Evolutionary conservation across 495 filamentous ascomycete genomes (phyloP).

Genomic region (Bathelium albidoporum): DNA sequence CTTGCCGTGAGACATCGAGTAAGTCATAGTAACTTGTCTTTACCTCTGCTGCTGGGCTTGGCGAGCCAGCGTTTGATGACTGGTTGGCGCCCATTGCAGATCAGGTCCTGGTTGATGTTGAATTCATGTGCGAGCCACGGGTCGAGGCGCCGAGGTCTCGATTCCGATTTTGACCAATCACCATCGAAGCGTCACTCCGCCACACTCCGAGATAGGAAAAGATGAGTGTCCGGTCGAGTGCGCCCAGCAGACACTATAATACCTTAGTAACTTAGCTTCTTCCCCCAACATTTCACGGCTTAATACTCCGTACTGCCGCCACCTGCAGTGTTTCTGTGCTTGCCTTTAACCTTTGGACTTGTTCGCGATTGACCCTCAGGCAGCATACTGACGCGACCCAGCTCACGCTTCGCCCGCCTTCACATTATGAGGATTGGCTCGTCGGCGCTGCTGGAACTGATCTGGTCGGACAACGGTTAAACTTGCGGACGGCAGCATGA

Average conservation of each 20-base stretch:
- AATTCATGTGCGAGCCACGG: no score
- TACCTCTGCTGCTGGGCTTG: slow-evolving; percentile 20
- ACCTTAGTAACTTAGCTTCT: neutral
- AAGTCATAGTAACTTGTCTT: slow-evolving; percentile 92
- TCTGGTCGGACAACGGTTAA: neutral
- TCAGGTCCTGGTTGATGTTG: neutral
- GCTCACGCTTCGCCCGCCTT: neutral
- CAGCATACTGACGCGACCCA: neutral
- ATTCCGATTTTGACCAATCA: neutral
- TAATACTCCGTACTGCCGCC: neutral
- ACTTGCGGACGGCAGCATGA: slow-evolving; percentile 40
- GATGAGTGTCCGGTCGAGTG: neutral
- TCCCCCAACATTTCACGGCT: neutral
- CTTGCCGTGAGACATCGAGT: slow-evolving; percentile 58
- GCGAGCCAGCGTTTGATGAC: slow-evolving; percentile 41
- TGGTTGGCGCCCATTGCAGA: slow-evolving; percentile 69
- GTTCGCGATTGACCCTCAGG: no score
- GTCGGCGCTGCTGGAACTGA: neutral
- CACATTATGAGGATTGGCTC: neutral
- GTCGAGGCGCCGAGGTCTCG: neutral
- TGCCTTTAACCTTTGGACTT: no score
- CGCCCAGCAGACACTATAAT: neutral
- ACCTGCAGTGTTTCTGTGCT: neutral
- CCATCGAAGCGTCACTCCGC: neutral
- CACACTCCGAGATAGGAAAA: neutral